Evolutionary conservation across 441 rosid genomes (phyloP).

Genomic region (California macrophylla): DNA sequence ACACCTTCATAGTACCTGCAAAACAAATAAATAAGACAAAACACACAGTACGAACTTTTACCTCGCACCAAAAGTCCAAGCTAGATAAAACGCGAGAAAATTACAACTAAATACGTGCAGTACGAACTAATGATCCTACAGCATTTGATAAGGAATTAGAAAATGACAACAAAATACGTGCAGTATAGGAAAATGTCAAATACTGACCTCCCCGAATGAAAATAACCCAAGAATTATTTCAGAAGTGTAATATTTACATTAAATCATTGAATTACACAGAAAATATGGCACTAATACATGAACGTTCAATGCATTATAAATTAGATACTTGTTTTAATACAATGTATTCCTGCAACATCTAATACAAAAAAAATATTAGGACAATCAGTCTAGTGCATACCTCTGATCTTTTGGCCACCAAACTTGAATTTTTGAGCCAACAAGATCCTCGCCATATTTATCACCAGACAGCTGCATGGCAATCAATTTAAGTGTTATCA

Average conservation of each 20-base stretch:
- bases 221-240: not conserved
- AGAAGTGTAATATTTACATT: not conserved
- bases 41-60: not conserved
- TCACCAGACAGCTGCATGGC: conserved; percentile 45
- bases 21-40: conserved; percentile 11
- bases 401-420: conserved; percentile 87
- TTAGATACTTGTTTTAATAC: not conserved
- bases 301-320: not conserved
- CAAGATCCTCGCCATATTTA: conserved; percentile 39
- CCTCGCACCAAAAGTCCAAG: conserved; percentile 6
- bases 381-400: conserved; percentile 37
- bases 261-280: not conserved
- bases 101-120: not conserved
- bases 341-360: not conserved
- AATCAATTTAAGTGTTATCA: conserved; percentile 20
- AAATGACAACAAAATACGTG: too few relatives aligned
- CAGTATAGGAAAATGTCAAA: too few relatives aligned
- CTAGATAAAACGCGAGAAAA: not conserved
- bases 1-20: conserved; percentile 76
- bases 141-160: not conserved
- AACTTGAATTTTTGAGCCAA: conserved; percentile 66
- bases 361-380: not conserved
- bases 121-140: not conserved
- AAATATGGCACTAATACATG: not conserved
- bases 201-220: too few relatives aligned